These are phyloP conservation scores for Endocladia muricata DNA, from an alignment of 31 red algal genomes.

Conservation along the genomic window DNA sequence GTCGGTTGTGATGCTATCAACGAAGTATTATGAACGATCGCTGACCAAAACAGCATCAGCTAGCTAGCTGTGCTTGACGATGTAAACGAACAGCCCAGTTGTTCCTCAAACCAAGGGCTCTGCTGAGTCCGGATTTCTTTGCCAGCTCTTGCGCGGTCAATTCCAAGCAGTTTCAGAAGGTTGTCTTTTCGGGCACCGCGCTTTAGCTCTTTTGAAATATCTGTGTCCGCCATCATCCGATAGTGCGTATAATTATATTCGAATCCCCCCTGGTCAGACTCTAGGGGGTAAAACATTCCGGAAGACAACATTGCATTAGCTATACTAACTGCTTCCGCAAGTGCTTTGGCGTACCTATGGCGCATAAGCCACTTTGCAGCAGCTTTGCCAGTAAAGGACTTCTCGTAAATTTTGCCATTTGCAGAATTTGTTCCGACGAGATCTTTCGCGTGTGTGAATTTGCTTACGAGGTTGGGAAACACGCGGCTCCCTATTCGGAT, in stretches of 20 bases:
- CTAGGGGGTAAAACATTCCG: conserved; percentile 52
- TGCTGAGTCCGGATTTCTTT: conserved; percentile 16
- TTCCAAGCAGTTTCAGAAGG: conserved; percentile 43
- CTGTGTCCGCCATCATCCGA: conserved; percentile 63
- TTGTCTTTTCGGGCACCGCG: conserved; percentile 53
- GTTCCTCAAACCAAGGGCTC: conserved; percentile 64
- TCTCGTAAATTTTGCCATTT: conserved; percentile 31
- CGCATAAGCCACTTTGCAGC: conserved; percentile 42
- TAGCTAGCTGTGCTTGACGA: conserved; percentile 20
- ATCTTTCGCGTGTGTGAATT: conserved; percentile 42
- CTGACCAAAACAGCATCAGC: background rate
- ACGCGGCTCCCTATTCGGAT: conserved; percentile 42
- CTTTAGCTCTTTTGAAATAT: conserved; percentile 53
- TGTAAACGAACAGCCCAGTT: conserved; percentile 43
- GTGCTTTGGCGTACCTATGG: conserved; percentile 30
- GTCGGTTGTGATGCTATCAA: too few relatives aligned
- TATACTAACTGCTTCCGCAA: conserved; percentile 35
- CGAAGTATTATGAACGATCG: conserved; percentile 14
- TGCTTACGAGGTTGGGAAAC: conserved; percentile 47
- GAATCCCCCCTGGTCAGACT: conserved; percentile 20
- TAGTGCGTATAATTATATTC: conserved; percentile 33
- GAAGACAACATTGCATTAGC: conserved; percentile 55
- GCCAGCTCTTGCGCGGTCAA: conserved; percentile 32
- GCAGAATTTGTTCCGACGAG: conserved; percentile 26
- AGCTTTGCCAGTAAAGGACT: conserved; percentile 36